phyloP scores from a whole-genome alignment of 495 filamentous ascomycete species.

The Pseudoneurospora amorphoporcata region DNA sequence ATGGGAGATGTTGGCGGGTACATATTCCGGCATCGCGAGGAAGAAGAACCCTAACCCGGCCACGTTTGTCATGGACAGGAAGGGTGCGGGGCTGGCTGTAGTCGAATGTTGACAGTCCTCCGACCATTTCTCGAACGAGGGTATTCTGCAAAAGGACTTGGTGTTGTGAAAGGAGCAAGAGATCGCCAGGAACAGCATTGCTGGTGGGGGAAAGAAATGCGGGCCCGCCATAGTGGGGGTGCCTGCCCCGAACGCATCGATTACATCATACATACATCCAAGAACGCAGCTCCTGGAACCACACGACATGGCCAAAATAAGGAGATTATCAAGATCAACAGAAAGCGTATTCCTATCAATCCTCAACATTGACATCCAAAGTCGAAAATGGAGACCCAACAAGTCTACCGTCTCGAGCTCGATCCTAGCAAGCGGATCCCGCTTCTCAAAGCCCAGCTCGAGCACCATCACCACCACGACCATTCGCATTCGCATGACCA shows the following conservation, averaged over 20 bases:
- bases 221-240: background rate
- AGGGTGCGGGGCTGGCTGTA: background rate
- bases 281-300: background rate
- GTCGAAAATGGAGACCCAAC: background rate
- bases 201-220: background rate
- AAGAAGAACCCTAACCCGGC: background rate
- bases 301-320: background rate
- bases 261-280: background rate
- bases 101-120: background rate
- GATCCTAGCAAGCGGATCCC: slow-evolving; percentile 14
- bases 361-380: background rate
- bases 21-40: background rate
- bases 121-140: background rate
- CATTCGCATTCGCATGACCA: slow-evolving; percentile 7
- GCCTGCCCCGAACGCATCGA: background rate
- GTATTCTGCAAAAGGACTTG: background rate
- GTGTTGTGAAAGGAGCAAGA: background rate
- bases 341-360: background rate
- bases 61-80: background rate
- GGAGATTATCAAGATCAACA: background rate
- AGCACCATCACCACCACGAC: background rate
- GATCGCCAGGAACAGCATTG: background rate
- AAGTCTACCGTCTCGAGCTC: slow-evolving; percentile 8
- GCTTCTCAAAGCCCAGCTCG: slow-evolving; percentile 6
- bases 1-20: background rate